phyloP scores from a whole-genome alignment of 495 filamentous ascomycete species.

The Parachaetomium inaequale region DNA sequence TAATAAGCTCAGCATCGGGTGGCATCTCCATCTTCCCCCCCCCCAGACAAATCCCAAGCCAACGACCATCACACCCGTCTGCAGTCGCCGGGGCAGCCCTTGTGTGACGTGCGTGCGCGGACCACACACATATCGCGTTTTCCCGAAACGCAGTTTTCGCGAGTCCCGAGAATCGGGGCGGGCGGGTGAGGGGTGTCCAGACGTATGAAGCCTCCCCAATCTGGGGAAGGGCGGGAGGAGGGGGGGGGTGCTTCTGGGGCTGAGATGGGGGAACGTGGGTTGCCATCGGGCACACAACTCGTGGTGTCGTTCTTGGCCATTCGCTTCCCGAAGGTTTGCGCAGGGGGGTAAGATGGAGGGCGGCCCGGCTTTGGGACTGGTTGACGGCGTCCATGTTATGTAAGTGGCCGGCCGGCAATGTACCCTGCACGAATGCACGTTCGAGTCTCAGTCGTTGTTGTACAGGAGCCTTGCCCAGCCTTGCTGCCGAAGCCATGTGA shows the following conservation, averaged over 20 bases:
- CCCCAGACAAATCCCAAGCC: not conserved
- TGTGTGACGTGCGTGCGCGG: not conserved
- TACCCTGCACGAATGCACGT: not conserved
- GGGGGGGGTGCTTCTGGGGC: not conserved
- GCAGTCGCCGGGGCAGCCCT: not conserved
- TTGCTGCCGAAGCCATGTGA: not conserved
- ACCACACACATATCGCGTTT: not conserved
- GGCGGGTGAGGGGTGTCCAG: not conserved
- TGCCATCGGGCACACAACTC: not conserved
- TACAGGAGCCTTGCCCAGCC: constrained; percentile 1
- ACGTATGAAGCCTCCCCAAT: not conserved
- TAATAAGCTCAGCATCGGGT: not conserved
- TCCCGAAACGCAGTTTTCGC: not conserved
- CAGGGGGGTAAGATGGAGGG: not conserved
- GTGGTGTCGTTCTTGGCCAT: not conserved
- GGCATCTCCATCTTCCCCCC: not conserved
- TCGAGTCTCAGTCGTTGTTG: not conserved
- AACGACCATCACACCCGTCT: constrained; percentile 6
- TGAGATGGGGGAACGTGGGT: not conserved
- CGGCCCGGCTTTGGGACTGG: not conserved
- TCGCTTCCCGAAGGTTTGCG: not conserved
- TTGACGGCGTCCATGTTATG: not conserved
- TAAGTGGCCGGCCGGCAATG: not conserved
- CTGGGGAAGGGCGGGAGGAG: not conserved
- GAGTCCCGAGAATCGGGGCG: not conserved